Evolutionary conservation across 148 eudicot species (phyloP).

Genomic region (Cornus kousa): DNA sequence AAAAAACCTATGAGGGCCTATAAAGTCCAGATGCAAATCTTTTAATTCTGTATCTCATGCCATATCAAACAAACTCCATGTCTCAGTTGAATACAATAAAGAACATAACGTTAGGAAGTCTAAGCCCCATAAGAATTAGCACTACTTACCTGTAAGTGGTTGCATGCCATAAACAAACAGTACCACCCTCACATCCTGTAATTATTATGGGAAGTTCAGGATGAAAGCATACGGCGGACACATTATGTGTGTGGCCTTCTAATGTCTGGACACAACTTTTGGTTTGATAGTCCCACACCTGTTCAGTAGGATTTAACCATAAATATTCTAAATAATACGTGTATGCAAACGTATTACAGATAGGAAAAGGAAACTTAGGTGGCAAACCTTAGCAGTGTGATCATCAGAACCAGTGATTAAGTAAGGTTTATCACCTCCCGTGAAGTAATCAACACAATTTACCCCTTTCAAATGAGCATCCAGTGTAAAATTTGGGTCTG

Average conservation of each 20-base stretch:
- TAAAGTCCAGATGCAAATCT: background rate
- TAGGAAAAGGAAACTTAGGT: constrained; percentile 1
- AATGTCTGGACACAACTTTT: constrained; percentile 87
- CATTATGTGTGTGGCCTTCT: constrained; percentile 92
- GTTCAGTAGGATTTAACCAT: constrained; percentile 17
- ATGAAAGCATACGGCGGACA: constrained; percentile 85
- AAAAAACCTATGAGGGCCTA: background rate
- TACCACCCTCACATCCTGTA: constrained; percentile 94
- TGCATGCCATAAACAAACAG: constrained; percentile 87
- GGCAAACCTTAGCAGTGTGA: constrained; percentile 82
- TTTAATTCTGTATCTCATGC: background rate
- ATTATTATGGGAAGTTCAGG: constrained; percentile 89
- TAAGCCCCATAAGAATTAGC: background rate
- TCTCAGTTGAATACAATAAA: background rate
- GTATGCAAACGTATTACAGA: background rate
- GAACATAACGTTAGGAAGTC: background rate
- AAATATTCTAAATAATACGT: constrained; percentile 13
- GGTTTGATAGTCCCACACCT: constrained; percentile 97
- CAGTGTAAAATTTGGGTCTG: constrained; percentile 81
- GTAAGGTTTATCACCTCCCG: constrained; percentile 87
- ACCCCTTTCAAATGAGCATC: constrained; percentile 93
- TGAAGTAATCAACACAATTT: constrained; percentile 86
- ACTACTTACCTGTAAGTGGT: constrained; percentile 68
- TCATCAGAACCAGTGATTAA: constrained; percentile 93
- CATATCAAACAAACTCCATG: background rate